Conservation (phyloP, 2,329 filamentous ascomycete genomes). For the Colletotrichum sansevieriae region DNA sequence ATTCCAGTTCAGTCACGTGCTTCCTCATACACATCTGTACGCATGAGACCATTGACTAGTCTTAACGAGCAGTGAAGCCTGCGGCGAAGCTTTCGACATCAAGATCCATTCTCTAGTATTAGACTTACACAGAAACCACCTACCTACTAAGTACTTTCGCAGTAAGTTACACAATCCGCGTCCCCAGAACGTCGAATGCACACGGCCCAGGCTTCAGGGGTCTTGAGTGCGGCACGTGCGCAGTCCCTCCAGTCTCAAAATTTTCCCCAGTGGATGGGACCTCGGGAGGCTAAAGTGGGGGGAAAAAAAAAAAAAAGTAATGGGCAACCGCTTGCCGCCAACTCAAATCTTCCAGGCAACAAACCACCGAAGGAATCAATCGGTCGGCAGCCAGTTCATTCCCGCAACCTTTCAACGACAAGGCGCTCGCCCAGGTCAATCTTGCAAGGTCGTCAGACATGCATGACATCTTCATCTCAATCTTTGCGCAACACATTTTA, state of each 20-base stretch:
- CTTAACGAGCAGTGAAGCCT: neutral
- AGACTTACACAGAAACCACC: too few species aligned
- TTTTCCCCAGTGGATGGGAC: constrained; percentile 17
- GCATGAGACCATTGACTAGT: neutral
- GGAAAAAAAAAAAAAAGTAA: constrained; percentile 14
- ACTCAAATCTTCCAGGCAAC: too few species aligned
- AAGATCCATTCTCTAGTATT: too few species aligned
- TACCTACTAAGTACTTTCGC: too few species aligned
- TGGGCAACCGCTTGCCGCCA: constrained; percentile 7
- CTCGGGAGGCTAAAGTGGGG: neutral
- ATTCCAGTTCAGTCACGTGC: constrained; percentile 28
- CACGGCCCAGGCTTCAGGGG: constrained; percentile 37
- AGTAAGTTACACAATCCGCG: too few species aligned
- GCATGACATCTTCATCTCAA: constrained; percentile 43
- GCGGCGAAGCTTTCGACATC: neutral
- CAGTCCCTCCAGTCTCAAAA: constrained; percentile 41
- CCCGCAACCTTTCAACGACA: constrained; percentile 10
- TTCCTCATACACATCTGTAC: too few species aligned
- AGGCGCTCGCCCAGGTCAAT: neutral
- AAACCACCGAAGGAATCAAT: constrained; percentile 22
- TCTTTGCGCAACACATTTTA: constrained; percentile 44
- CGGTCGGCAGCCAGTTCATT: constrained; percentile 14
- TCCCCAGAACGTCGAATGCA: constrained; percentile 5
- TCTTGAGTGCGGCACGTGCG: constrained; percentile 34
- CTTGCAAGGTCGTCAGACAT: constrained; percentile 39